Percentiles rank a stretch among this genome's conserved stretches.
These are phyloP conservation scores for Mycena kentingensis DNA, from an alignment of 768 basidiomycete species.

Conservation along the genomic window DNA sequence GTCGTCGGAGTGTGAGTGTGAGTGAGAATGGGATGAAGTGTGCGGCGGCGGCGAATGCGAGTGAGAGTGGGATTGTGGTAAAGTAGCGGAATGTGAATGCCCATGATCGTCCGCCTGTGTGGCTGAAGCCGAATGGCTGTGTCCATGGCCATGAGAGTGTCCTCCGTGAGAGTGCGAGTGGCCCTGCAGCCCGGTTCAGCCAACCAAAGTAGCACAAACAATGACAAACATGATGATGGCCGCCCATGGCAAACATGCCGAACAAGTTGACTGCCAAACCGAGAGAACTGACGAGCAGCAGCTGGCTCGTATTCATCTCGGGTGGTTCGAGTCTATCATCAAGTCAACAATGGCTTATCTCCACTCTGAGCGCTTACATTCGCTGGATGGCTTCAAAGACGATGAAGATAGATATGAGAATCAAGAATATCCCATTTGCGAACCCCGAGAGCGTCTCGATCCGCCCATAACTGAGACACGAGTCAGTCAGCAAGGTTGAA, in stretches of 20 bases:
- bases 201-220: constrained; percentile 3
- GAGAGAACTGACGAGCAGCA: constrained; percentile 84
- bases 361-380: constrained; percentile 53
- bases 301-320: constrained; percentile 95
- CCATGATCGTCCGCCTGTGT: constrained; percentile 24
- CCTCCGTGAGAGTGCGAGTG: constrained; percentile 40
- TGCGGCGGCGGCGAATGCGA: constrained; percentile 20
- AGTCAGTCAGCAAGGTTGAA: constrained; percentile 2
- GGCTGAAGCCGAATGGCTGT: constrained; percentile 30
- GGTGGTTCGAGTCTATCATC: constrained; percentile 80
- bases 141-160: constrained; percentile 58
- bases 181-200: constrained; percentile 32
- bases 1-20: constrained; percentile 29
- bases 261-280: constrained; percentile 95
- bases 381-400: constrained; percentile 97
- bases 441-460: constrained; percentile 98
- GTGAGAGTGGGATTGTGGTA: constrained; percentile 25
- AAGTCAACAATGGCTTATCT: not conserved
- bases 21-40: constrained; percentile 30
- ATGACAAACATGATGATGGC: constrained; percentile 67
- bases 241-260: constrained; percentile 99
- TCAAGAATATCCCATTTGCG: constrained; percentile 93
- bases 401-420: constrained; percentile 95
- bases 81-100: constrained; percentile 27
- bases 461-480: constrained; percentile 74